A percentile compares a stretch with the other conserved stretches of the same genome.
phyloP scores from a whole-genome alignment of 139 green algal species.

The Tetraselmis chui region DNA sequence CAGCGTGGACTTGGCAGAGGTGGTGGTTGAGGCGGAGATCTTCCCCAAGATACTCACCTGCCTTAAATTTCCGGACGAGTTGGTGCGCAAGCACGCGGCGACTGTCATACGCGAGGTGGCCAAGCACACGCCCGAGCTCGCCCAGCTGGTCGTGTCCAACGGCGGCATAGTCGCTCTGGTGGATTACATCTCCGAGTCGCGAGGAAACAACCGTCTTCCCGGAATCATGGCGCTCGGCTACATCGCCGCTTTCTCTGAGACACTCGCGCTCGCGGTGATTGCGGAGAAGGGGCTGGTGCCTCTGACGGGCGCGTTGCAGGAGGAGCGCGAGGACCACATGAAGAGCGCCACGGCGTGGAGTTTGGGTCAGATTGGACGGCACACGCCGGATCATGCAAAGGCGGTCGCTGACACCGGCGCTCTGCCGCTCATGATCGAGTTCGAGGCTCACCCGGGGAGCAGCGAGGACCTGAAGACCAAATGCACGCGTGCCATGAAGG shows the following conservation, averaged over 20 bases:
- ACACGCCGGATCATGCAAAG: conserved; percentile 83
- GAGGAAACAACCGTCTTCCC: conserved; percentile 44
- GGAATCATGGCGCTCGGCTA: conserved; percentile 85
- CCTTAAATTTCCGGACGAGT: conserved; percentile 80
- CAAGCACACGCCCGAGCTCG: conserved; percentile 86
- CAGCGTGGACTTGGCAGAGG: conserved; percentile 78
- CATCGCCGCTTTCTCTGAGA: conserved; percentile 81
- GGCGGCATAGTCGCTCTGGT: conserved; percentile 77
- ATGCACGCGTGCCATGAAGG: conserved; percentile 68
- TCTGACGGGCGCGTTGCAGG: conserved; percentile 51
- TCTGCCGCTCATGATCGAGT: conserved; percentile 52
- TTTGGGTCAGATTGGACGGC: conserved; percentile 67
- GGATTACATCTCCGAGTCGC: conserved; percentile 53
- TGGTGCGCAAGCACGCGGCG: conserved; percentile 73
- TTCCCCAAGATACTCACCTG: conserved; percentile 83
- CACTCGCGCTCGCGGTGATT: conserved; percentile 71
- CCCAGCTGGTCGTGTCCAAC: conserved; percentile 76
- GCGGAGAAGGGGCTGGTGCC: conserved; percentile 69
- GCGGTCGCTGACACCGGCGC: conserved; percentile 72
- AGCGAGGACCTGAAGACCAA: conserved; percentile 79
- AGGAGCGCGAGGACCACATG: conserved; percentile 78
- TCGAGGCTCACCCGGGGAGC: conserved; percentile 37
- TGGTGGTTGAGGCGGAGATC: conserved; percentile 82
- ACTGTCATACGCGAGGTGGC: conserved; percentile 66
- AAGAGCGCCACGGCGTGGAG: conserved; percentile 64